phyloP scores from a whole-genome alignment of 345 rosid species.

The Arabidopsis suecica region DNA sequence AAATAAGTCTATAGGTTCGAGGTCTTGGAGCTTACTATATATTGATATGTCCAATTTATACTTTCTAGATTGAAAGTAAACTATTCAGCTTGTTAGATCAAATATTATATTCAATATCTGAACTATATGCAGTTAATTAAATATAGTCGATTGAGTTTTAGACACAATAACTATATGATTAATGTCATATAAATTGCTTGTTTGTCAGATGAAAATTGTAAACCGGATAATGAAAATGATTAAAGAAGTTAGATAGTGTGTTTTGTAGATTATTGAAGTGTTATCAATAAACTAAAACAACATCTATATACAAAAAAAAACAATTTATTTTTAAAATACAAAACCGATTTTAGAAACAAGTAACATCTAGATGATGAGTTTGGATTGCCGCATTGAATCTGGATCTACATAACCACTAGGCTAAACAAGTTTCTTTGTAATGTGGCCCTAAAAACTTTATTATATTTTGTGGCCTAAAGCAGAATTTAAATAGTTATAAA shows the following conservation, averaged over 20 bases:
- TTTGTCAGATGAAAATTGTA: no score
- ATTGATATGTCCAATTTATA: conserved; percentile 33
- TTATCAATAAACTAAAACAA: neutral
- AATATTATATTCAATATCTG: neutral
- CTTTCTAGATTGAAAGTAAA: conserved; percentile 28
- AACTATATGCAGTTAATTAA: neutral
- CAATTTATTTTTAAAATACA: no score
- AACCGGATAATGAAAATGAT: no score
- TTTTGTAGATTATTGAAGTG: neutral
- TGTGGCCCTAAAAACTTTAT: no score
- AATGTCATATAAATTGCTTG: no score
- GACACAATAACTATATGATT: neutral
- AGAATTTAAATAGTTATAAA: no score
- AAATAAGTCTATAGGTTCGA: conserved; percentile 17
- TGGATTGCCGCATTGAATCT: neutral
- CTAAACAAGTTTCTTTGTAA: no score
- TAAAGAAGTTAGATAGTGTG: no score
- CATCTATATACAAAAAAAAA: neutral
- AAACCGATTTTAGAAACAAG: neutral
- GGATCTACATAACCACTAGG: no score
- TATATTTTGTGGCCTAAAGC: no score
- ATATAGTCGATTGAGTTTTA: neutral
- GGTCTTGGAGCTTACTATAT: conserved; percentile 25
- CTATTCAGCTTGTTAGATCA: conserved; percentile 15
- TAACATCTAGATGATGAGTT: neutral